Base-by-base conservation (phyloP, 2,329 filamentous ascomycete genomes). In the Botrytis hyacinthi region DNA sequence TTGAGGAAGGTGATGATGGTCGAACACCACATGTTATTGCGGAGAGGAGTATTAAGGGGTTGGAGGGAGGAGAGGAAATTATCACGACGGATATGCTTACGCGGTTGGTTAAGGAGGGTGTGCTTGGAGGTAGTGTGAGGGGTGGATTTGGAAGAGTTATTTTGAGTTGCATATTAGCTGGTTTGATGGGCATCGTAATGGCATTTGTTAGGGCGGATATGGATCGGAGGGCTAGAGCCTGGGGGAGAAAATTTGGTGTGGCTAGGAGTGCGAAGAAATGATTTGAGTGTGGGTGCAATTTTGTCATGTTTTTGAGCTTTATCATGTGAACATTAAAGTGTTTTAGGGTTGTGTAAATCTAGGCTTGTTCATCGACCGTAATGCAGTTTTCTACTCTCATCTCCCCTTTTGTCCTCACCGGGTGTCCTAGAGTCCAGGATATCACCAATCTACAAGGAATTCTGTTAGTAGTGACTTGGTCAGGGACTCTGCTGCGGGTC, bases 11-110 rank as follows among this genome's bases (percentile, higher is more conserved):
- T 32, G 95, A 98, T 80, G 91, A 91, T 35, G 87, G 89, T 70
- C 92, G 96, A 82, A 91, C 88, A 0, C 92, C 93, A 8, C 90
- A 95, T 6, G 87, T 92, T 75, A 93, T 96, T 26, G 95, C 95
- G 2, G 82, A 83, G 9, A 85, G 85, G 14, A 86, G 92, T 1
- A 89, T 98, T 63, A 84, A 83, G 61, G 93, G 91, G 0, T 83
- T 98, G 60, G 93, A 98, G 82, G 88, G 84, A 48, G 95, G 0
- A 0, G 85, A 95, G 40, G 94, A 92, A 81, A 87, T 93, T 78
- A 88, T 97, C 63, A 91, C 93, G 0, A 93, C 94, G 18, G 91
- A 89, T 75, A 88, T 91, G 74, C 81, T 97, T 62, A 92, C 91
- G 1, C 82, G 88, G 71, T 79, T 93, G 73, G 91, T 97, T 88